Base-by-base conservation (phyloP, 345 rosid species). In the Rubroshorea leprosula region DNA sequence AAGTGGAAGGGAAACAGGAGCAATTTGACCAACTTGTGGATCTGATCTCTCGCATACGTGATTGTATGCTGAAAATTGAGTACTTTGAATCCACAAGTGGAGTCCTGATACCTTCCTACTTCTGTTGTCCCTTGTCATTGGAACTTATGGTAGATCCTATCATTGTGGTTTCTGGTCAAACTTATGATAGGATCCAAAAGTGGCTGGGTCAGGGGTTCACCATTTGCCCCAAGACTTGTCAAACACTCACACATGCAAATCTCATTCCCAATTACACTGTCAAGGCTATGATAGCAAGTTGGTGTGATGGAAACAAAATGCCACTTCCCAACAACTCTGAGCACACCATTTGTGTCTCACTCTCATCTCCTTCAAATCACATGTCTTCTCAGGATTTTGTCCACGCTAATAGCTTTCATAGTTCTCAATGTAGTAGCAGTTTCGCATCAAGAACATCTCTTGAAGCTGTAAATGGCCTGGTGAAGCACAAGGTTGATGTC, bases 81-180 rank as follows among this genome's bases (percentile, higher is more conserved):
- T 60, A 29, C 61, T 65, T 78, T 61, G 87, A 83, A 69, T 73
- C 79, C 26, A 70, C 77, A 58, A 77, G 68, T 60, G 89, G 95
- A n/a, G 54, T 83, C 62, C 72, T 70, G 23, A 71, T 83, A 55
- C 98, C 98, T 26, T 70, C 95, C 6, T 85, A 81, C 61, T 89
- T 86, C 73, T 82, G 85, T 29, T 89, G 98, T 60, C 93, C 98
- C 23, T 68, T 92, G 61, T 92, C 97, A n/a, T 74, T 85, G 62
- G 93, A 89, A 60, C 95, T 89, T 69, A 92, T 92, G 97, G 44
- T 67, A 71, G 89, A 92, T 75, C 98, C 98, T 10, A 95, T 92
- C 62, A 89, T 86, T 48, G 83, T 92, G 67, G 90, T 93, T 71
- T 89, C 97, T 21, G 98, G 98, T 51, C 93, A 86, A 79, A 92